Evolutionary conservation across 768 basidiomycete species (phyloP).

Genomic region (Austroboletus festivus): DNA sequence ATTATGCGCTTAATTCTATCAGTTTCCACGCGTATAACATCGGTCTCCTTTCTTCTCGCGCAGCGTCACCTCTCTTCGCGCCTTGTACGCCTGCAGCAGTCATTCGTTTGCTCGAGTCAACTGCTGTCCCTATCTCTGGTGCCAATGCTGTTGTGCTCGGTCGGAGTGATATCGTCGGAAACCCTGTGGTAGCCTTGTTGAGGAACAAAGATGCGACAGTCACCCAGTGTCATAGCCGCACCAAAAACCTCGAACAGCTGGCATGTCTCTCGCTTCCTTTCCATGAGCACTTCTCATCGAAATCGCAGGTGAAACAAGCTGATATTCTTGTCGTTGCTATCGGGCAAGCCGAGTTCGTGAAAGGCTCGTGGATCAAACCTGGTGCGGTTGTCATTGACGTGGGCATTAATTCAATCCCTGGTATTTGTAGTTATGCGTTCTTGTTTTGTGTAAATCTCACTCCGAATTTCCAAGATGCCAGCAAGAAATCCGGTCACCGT

Average conservation of each 20-base stretch:
- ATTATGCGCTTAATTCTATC: neutral
- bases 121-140: conserved; percentile 74
- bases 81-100: conserved; percentile 97
- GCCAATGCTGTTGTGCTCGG: conserved; percentile 89
- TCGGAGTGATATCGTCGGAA: conserved; percentile 96
- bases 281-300: conserved; percentile 5
- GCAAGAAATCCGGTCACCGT: conserved; percentile 93
- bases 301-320: conserved; percentile 67
- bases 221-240: conserved; percentile 94
- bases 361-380: conserved; percentile 93
- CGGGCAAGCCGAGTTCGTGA: conserved; percentile 85
- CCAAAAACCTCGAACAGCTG: conserved; percentile 74
- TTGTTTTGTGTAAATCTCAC: neutral
- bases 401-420: conserved; percentile 94
- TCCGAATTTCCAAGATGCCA: conserved; percentile 51
- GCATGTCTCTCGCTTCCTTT: conserved; percentile 42
- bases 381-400: conserved; percentile 97
- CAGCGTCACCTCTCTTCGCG: conserved; percentile 82
- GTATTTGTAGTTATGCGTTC: conserved; percentile 36
- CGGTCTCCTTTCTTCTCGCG: conserved; percentile 88
- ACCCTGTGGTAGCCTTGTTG: conserved; percentile 88
- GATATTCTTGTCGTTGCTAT: conserved; percentile 98
- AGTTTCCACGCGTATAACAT: conserved; percentile 99
- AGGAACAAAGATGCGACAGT: conserved; percentile 91
- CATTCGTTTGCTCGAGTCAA: conserved; percentile 84